Conservation (phyloP, 768 basidiomycete species). For the Gymnopilus junonius region DNA sequence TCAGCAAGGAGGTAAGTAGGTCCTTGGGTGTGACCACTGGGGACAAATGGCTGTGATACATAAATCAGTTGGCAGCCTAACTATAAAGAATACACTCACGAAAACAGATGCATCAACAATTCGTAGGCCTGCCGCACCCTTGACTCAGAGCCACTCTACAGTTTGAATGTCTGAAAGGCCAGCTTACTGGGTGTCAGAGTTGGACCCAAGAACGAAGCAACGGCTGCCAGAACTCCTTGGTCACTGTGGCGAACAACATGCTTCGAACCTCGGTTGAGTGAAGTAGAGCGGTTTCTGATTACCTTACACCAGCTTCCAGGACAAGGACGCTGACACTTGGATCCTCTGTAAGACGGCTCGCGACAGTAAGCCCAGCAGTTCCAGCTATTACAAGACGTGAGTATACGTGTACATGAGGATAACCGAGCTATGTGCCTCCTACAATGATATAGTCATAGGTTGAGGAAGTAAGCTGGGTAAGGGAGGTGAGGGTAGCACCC, state of each 20-base stretch:
- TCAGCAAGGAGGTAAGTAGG: constrained; percentile 40
- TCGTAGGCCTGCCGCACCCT: constrained; percentile 39
- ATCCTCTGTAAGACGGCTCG: constrained; percentile 57
- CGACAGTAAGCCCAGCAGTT: constrained; percentile 60
- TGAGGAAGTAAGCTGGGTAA: not conserved
- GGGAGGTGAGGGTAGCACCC: constrained; percentile 6
- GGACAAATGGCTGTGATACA: constrained; percentile 29
- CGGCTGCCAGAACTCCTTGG: constrained; percentile 20
- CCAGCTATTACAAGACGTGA: constrained; percentile 35
- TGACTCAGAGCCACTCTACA: constrained; percentile 25
- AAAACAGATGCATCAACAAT: constrained; percentile 45
- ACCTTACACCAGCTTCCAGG: constrained; percentile 64
- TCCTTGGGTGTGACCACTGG: constrained; percentile 38
- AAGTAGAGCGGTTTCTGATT: not conserved
- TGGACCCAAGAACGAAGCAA: constrained; percentile 21
- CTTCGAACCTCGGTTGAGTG: not conserved
- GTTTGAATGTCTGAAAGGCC: not conserved
- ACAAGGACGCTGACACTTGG: constrained; percentile 50
- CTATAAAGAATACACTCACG: constrained; percentile 24
- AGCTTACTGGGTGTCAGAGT: constrained; percentile 25
- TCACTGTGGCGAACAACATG: constrained; percentile 15
- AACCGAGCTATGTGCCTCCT: constrained; percentile 11
- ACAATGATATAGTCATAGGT: constrained; percentile 22
- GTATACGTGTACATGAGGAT: constrained; percentile 6
- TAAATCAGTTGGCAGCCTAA: not conserved